Evolutionary conservation across 2,329 filamentous ascomycete species (phyloP).

Genomic region (Hirsutella rhossiliensis): DNA sequence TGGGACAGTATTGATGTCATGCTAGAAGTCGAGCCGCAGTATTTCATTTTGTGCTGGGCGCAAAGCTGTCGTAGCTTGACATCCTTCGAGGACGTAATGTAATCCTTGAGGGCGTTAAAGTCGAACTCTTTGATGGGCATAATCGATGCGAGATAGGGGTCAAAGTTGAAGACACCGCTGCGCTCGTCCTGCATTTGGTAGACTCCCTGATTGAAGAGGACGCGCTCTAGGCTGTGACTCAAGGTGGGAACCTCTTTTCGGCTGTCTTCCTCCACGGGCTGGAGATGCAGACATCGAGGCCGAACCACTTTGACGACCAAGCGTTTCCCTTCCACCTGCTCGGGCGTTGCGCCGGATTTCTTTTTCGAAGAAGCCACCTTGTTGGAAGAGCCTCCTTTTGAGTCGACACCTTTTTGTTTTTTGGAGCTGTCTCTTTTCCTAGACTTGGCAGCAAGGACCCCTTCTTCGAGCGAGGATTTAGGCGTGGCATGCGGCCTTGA

Average conservation of each 20-base stretch:
- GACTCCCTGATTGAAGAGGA: conserved; percentile 91
- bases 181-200: conserved; percentile 84
- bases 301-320: conserved; percentile 17
- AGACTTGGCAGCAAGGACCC: too few relatives aligned
- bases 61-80: conserved; percentile 57
- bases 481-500: too few relatives aligned
- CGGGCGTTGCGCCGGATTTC: conserved; percentile 1
- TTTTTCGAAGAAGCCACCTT: not conserved
- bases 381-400: too few relatives aligned
- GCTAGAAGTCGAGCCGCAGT: conserved; percentile 90
- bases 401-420: too few relatives aligned
- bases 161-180: conserved; percentile 88
- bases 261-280: conserved; percentile 19
- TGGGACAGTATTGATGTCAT: conserved; percentile 83
- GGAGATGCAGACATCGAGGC: conserved; percentile 13
- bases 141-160: conserved; percentile 83
- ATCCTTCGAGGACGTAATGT: conserved; percentile 87
- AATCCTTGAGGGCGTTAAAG: conserved; percentile 73
- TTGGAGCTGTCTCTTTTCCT: too few relatives aligned
- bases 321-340: not conserved
- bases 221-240: conserved; percentile 67
- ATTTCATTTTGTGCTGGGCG: conserved; percentile 56
- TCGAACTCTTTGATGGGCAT: conserved; percentile 93
- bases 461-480: too few relatives aligned
- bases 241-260: conserved; percentile 43